Base-by-base conservation (phyloP, 768 basidiomycete species). In the Tylopilus intermedius region DNA sequence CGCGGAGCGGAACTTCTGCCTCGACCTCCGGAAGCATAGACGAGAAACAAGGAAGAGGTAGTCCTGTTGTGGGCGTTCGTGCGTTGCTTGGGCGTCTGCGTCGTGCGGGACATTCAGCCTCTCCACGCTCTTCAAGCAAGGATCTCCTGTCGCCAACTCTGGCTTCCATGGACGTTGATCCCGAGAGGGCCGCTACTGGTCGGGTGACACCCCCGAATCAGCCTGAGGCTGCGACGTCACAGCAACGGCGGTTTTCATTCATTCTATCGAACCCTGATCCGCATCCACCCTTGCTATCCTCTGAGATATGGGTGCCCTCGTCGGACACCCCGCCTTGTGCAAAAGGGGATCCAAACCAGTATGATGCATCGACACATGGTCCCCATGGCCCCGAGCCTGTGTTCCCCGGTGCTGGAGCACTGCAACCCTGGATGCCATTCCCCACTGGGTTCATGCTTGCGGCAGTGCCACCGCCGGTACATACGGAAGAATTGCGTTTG, bases 251-350 rank as follows among this genome's bases (percentile, higher is more conserved):
- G 45, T 61, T 60, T 51, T 67, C 66, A 3, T 70, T 67, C 46
- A 54, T 68, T 18, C 68, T 68, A 14, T 68, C 67, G 7, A 68
- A 68, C 38, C 67, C 67, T 26, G 68, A 68, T 46, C 57, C 59
- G n/a, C 55, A 53, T 14, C 58, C 58, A n/a, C 42, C 60, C 30
- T 61, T 66, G 11, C 64, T 56, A 1, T 54, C 51, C 39, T 51
- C 58, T 40, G 55, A 55, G 14, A 46, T n/a, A 11, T 41, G 26
- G 18, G 18, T 40, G 4, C 38, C 45, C 4, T 10, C 49, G 27
- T 21, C 37, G 27, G 52, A 45, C 9, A 45, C 26, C 13, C 37
- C 50, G 15, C 48, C 39, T 32, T 33, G 10, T 15, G 45, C 39
- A 32, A 52, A 26, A 32, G 9, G 3, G 7, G n/a, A 11, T 45